These are phyloP conservation scores for Pichia exigua DNA, from an alignment of 805 yeast genomes.

Conservation along the genomic window DNA sequence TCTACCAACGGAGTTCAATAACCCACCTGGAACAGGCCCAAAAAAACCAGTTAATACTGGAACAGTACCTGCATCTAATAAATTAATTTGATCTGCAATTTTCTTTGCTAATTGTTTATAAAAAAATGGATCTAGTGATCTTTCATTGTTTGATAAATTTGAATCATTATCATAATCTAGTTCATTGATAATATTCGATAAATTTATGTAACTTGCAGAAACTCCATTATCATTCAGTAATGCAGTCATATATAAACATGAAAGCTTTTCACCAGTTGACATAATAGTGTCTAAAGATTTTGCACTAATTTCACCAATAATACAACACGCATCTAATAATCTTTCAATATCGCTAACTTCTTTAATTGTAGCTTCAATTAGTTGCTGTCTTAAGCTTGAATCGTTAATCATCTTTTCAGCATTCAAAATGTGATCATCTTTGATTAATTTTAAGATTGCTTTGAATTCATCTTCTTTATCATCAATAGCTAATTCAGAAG, in stretches of 20 bases:
- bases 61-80: slow-evolving; percentile 36
- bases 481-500: slow-evolving; percentile 74
- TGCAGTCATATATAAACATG: slow-evolving; percentile 84
- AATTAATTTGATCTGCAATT: slow-evolving; percentile 42
- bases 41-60: slow-evolving; percentile 96
- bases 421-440: slow-evolving; percentile 70
- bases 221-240: slow-evolving; percentile 78
- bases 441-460: slow-evolving; percentile 54
- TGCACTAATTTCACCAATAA: slow-evolving; percentile 85
- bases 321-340: slow-evolving; percentile 76
- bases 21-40: slow-evolving; percentile 93
- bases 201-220: slow-evolving; percentile 69
- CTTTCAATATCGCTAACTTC: slow-evolving; percentile 66
- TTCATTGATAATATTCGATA: slow-evolving; percentile 52
- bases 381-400: slow-evolving; percentile 37
- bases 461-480: slow-evolving; percentile 46
- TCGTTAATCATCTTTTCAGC: slow-evolving; percentile 49
- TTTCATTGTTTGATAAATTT: slow-evolving; percentile 9
- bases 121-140: slow-evolving; percentile 51
- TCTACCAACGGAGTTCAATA: slow-evolving; percentile 87
- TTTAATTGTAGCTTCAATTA: slow-evolving; percentile 49
- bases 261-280: slow-evolving; percentile 89
- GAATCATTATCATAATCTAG: slow-evolving; percentile 34
- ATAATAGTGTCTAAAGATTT: slow-evolving; percentile 84
- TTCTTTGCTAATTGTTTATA: slow-evolving; percentile 47